Percentiles rank a stretch among this genome's conserved stretches.
phyloP scores from a whole-genome alignment of 495 filamentous ascomycete genomes.

The Clavariopsis aquatica region DNA sequence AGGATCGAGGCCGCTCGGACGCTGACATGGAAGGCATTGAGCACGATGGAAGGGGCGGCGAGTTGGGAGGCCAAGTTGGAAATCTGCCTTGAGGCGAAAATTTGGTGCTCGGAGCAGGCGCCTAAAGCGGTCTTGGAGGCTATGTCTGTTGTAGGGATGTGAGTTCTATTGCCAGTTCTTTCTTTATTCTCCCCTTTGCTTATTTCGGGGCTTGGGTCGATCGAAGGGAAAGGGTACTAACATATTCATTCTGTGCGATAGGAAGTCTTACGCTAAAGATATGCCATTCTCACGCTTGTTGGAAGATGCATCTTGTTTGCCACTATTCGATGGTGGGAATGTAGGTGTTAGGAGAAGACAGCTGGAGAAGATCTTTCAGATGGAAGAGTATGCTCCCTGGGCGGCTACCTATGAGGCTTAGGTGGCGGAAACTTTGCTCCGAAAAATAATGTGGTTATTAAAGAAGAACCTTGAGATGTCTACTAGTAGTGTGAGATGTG shows the following conservation, averaged over 20 bases:
- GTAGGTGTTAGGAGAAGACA: conserved; percentile 56
- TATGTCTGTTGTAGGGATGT: conserved; percentile 54
- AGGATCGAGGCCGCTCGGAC: conserved; percentile 53
- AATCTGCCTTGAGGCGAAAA: conserved; percentile 54
- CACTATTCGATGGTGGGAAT: conserved; percentile 60
- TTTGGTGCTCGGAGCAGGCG: conserved; percentile 54
- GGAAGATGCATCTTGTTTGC: conserved; percentile 53
- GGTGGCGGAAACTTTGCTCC: no score
- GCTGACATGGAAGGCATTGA: conserved; percentile 55
- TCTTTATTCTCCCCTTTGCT: conserved; percentile 33
- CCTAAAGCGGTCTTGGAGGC: conserved; percentile 52
- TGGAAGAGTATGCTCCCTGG: conserved; percentile 52
- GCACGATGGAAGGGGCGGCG: conserved; percentile 47
- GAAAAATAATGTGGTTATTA: no score
- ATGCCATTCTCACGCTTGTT: conserved; percentile 52
- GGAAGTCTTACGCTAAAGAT: conserved; percentile 48
- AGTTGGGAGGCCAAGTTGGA: conserved; percentile 50
- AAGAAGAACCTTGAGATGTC: no score
- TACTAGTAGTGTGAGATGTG: no score
- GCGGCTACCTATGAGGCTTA: conserved; percentile 32
- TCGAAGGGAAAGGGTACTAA: background rate
- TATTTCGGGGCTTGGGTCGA: background rate
- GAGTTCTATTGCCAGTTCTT: background rate
- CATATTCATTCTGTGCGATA: conserved; percentile 28
- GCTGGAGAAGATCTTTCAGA: conserved; percentile 53